Percentiles rank a stretch among this genome's conserved stretches.
Conservation (phyloP, 306 rosid genomes). For the Bauhinia variegata region DNA sequence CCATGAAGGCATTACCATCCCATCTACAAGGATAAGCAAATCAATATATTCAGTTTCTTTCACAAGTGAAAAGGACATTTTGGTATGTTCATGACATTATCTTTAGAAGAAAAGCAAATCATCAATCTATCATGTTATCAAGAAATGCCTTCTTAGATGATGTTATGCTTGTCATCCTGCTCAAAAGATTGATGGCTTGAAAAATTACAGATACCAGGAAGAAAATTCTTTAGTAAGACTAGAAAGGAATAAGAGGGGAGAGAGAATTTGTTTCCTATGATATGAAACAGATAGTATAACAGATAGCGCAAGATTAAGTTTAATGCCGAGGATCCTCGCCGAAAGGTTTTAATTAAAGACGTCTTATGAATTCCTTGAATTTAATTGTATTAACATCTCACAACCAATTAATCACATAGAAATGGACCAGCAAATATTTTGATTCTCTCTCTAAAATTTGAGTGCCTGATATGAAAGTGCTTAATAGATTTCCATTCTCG, state of each 20-base stretch:
- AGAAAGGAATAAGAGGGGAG: background rate
- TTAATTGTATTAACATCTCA: background rate
- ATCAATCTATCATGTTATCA: background rate
- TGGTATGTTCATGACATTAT: background rate
- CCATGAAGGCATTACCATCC: slow-evolving; percentile 85
- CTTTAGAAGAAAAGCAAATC: background rate
- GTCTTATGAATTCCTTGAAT: background rate
- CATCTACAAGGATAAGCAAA: slow-evolving; percentile 58
- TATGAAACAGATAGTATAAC: background rate
- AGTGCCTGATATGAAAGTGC: background rate
- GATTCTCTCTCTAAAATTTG: too few relatives aligned
- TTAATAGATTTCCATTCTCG: background rate
- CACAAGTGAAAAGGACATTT: background rate
- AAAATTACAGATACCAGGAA: background rate
- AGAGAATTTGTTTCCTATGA: background rate
- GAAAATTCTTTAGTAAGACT: background rate
- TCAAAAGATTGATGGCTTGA: background rate
- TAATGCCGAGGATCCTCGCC: background rate
- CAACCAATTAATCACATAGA: background rate
- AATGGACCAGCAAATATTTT: too few relatives aligned
- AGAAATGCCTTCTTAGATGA: background rate
- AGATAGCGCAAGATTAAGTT: background rate
- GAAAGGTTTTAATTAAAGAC: background rate
- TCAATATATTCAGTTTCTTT: background rate
- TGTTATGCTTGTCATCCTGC: background rate